A percentile compares a stretch with the other conserved stretches of the same genome.
These are phyloP conservation scores for Neonectria faginata DNA, from an alignment of 2,329 filamentous ascomycete genomes.

Conservation along the genomic window DNA sequence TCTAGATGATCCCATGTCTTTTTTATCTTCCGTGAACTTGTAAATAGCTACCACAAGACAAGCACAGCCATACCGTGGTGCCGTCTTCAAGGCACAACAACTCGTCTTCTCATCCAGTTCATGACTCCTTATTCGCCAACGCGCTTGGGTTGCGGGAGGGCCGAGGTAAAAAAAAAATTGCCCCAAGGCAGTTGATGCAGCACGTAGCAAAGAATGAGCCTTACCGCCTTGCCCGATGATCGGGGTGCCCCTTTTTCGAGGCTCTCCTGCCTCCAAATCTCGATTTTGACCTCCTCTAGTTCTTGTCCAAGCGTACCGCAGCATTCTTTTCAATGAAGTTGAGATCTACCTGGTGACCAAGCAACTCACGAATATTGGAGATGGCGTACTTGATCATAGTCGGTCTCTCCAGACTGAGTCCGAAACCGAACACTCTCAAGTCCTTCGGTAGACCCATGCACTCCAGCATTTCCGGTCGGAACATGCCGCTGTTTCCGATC, in stretches of 20 bases:
- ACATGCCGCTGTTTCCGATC: constrained; percentile 99
- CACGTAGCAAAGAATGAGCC: constrained; percentile 6
- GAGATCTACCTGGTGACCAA: constrained; percentile 96
- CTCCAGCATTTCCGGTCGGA: constrained; percentile 96
- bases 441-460: constrained; percentile 93
- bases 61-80: constrained; percentile 4
- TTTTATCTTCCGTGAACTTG: constrained; percentile 26
- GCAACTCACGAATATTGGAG: constrained; percentile 89
- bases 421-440: constrained; percentile 94
- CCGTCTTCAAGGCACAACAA: not conserved
- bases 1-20: constrained; percentile 15
- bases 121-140: constrained; percentile 1
- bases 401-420: constrained; percentile 89
- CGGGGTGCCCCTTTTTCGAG: constrained; percentile 2
- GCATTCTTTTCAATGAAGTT: constrained; percentile 92
- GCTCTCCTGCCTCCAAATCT: constrained; percentile 8
- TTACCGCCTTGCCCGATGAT: not conserved
- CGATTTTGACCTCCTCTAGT: constrained; percentile 58
- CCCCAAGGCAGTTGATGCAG: constrained; percentile 6
- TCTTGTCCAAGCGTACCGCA: constrained; percentile 89
- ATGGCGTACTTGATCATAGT: constrained; percentile 98
- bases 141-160: constrained; percentile 5
- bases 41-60: constrained; percentile 20
- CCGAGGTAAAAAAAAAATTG: not conserved
- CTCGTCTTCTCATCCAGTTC: constrained; percentile 8